Evolutionary conservation across 257 asterid genomes (phyloP), one percentile per base, ranked within the genome.

Genomic region (Gentiana straminea): DNA sequence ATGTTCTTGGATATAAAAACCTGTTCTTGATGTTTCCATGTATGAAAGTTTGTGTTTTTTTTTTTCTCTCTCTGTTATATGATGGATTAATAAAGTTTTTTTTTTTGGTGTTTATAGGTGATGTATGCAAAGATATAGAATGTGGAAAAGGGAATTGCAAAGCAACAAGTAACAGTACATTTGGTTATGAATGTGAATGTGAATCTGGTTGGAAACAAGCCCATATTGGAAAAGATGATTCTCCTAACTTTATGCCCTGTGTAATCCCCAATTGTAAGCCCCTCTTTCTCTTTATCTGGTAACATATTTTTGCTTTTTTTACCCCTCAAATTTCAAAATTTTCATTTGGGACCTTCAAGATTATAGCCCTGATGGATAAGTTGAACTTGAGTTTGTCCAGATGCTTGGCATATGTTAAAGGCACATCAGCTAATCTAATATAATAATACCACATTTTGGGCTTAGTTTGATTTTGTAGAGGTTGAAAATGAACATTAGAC

Each of bases 141-240:
- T 86, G 95, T 58, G 94, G 94, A 57, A 79, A 75, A 47, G 95
- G 95, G 0, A 73, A 15, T 3, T 84, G 96, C 65, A 72, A 68
- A 64, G 63, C 60, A 38, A 75, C 89, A 5, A 68, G 59, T 2
- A 69, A 67, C 34, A 70, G 48, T 64, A 60, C 60, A 7, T 57
- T 78, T 3, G 91, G 89, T 13, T 87, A 63, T 52, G 81, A 3
- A 49, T 84, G 96, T 65, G 77, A 61, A 45, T 87, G 96, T 51
- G 82, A 80, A 1, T 33, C 65, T n/a, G 96, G 94, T 0, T 87
- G 96, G 96, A 68, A 48, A 46, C 96, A 84, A 58, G 68, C 81
- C 64, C 75, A 79, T 36, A 62, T 64, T 3, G 52, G 65, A 13
- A 66, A 66, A 8, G 78, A 78, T 37, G 52, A 49, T 11, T 51